Percentiles rank a stretch among this genome's conserved stretches.
phyloP scores from a whole-genome alignment of 2,329 filamentous ascomycete genomes.

The Alternaria brassicicola region DNA sequence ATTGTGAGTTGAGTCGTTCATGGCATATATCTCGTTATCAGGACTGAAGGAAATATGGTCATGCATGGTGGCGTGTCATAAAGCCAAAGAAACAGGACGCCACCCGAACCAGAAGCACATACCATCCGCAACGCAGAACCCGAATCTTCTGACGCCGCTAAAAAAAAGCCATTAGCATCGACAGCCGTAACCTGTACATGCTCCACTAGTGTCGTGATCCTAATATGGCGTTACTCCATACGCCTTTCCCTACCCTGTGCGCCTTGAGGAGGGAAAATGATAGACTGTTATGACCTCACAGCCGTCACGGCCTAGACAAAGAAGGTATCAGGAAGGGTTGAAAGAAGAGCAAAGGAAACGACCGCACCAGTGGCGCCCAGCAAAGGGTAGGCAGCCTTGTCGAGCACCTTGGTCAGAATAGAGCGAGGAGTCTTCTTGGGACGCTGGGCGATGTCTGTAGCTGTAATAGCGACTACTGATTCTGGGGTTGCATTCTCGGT shows the following conservation, averaged over 20 bases:
- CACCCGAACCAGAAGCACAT: not conserved
- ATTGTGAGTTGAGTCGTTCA: not conserved
- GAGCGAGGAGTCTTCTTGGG: slow-evolving; percentile 30
- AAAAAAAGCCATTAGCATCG: not conserved
- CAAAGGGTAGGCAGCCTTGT: slow-evolving; percentile 22
- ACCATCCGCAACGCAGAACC: not conserved
- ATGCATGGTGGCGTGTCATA: slow-evolving; percentile 3
- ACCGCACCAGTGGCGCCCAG: slow-evolving; percentile 26
- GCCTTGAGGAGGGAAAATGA: not conserved
- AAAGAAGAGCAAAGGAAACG: slow-evolving; percentile 27
- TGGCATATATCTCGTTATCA: slow-evolving; percentile 3
- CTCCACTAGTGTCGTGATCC: not conserved
- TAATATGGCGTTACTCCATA: not conserved
- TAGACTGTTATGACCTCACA: not conserved
- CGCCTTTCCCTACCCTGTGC: not conserved
- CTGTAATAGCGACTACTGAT: not conserved
- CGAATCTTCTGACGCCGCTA: not conserved
- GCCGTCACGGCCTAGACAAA: slow-evolving; percentile 14
- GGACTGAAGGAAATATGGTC: not conserved
- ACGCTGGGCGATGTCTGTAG: slow-evolving; percentile 20
- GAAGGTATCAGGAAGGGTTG: slow-evolving; percentile 31
- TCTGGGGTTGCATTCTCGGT: not conserved
- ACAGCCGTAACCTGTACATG: slow-evolving; percentile 2
- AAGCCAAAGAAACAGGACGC: not conserved
- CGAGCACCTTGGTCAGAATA: slow-evolving; percentile 18